Evolutionary conservation across 306 rosid species (phyloP), one percentile per base, ranked within the genome.

Genomic region (Carpinus viminea): DNA sequence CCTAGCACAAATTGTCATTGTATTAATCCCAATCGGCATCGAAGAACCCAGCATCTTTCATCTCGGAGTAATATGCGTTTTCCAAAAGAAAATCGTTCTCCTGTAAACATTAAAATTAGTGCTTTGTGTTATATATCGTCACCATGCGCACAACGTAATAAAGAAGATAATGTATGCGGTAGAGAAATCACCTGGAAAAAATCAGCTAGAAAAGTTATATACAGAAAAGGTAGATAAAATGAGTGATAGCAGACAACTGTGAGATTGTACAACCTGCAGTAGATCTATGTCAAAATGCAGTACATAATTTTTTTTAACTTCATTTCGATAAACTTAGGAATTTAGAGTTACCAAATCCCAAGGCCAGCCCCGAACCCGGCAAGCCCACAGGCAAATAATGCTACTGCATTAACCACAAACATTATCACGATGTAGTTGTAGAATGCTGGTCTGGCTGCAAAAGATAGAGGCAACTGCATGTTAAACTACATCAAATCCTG

Each of bases 41-140:
- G 75, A 93, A 91, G 91, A 93, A 93, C 70, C 97, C 97, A 17
- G 97, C 96, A 83, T 93, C 97, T 83, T 82, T 93, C 97, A 93
- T 93, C 80, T 91, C 96, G 0, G 91, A 86, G 83, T 89, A 93
- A 76, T 93, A 93, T 4, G 93, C 96, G 24, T 78, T 89, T 10
- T 93, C 93, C 87, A 91, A 85, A 78, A 89, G 90, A 74, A 91
- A 90, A 38, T 88, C 88, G 53, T 93, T 96, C 83, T 88, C 94
- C 96, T 93, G 88, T 78, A 83, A 54, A 77, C 20, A 51, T 43
- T n/a, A 12, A 57, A 70, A 60, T 28, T 31, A 15, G 56, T 76
- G 62, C 70, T 61, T 55, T 55, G 74, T 60, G 53, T 70, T 53
- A 24, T 24, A 24, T 24, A 52, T 74, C 53, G 34, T 51, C 51